Base-by-base conservation (phyloP, 331 rosid genomes). In the Phaseolus coccineus region DNA sequence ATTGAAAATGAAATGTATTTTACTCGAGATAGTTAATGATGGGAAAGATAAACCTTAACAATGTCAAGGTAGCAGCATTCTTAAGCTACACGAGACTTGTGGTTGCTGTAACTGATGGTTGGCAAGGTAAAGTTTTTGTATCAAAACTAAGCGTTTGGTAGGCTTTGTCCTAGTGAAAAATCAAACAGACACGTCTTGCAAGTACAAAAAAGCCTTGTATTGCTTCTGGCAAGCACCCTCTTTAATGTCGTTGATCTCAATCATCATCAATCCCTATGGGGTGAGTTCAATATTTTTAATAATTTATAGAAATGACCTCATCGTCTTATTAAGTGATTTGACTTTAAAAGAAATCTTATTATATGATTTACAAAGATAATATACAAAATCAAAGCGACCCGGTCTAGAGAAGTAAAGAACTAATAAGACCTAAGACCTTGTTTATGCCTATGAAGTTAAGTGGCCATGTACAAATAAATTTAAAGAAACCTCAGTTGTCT, bases 291-390 rank as follows among this genome's bases (percentile, higher is more conserved):
- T 2, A 5, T 52, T 52, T n/a, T 52, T n/a, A 37, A 13, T 25
- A 35, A 40, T 40, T 6, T 31, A 46, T 73, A 14, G 28, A 47
- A 57, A 73, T 56, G 35, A 25, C 52, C 19, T 1, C 42, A 10
- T 27, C 24, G 2, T 0, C 19, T 28, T 40, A 9, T 70, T 24
- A 48, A 69, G 73, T 25, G 3, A 44, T 44, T 28, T 53, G 47
- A 42, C 47, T 42, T 42, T 1, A 9, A 42, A 42, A 42, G 0
- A 42, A 42, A 42, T 8, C 7, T 28, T 40, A 5, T 47, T 33
- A 37, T 51, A 67, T 42, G 3, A 53, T 44, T 27, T 52, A 64
- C 46, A 77, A 77, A 52, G 57, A 51, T 10, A 48, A 69, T 10
- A 58, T 31, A 44, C 58, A 63, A 52, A 64, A 55, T 47, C 8